These are phyloP conservation scores for Vicia villosa DNA, from an alignment of 306 rosid genomes.

Conservation along the genomic window DNA sequence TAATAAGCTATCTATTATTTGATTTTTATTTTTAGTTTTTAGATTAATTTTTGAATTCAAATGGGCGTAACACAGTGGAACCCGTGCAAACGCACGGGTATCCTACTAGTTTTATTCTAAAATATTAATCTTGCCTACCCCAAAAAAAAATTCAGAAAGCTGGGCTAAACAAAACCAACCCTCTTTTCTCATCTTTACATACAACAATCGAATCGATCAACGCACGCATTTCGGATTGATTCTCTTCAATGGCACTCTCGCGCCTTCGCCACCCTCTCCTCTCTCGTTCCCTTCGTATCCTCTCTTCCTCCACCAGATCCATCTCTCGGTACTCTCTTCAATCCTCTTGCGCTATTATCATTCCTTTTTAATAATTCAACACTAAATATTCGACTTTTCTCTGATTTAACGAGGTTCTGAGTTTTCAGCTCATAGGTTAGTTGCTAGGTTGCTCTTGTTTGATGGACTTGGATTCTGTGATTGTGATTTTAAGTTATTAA, in stretches of 20 bases:
- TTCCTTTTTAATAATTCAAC: neutral
- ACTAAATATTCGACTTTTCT: neutral
- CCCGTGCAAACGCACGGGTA: too few species aligned
- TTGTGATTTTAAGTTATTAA: slow-evolving; percentile 18
- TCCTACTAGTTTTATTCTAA: too few species aligned
- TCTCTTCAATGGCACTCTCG: slow-evolving; percentile 67
- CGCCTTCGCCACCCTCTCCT: slow-evolving; percentile 83
- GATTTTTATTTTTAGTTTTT: too few species aligned
- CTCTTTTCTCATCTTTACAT: neutral
- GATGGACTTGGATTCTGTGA: neutral
- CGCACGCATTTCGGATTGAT: slow-evolving; percentile 2
- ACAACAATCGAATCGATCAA: neutral
- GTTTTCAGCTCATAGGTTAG: neutral
- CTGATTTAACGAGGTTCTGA: neutral
- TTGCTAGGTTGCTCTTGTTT: neutral
- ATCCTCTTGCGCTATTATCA: neutral
- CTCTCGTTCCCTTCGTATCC: slow-evolving; percentile 67
- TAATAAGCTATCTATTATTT: too few species aligned
- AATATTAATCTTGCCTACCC: too few species aligned
- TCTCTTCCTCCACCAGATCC: slow-evolving; percentile 62
- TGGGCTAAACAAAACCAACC: neutral
- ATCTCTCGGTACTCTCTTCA: slow-evolving; percentile 49
- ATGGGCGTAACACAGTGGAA: too few species aligned
- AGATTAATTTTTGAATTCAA: too few species aligned
- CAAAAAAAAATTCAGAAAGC: too few species aligned